phyloP scores from a whole-genome alignment of 768 basidiomycete species.

The Podaxis carcinomalis region DNA sequence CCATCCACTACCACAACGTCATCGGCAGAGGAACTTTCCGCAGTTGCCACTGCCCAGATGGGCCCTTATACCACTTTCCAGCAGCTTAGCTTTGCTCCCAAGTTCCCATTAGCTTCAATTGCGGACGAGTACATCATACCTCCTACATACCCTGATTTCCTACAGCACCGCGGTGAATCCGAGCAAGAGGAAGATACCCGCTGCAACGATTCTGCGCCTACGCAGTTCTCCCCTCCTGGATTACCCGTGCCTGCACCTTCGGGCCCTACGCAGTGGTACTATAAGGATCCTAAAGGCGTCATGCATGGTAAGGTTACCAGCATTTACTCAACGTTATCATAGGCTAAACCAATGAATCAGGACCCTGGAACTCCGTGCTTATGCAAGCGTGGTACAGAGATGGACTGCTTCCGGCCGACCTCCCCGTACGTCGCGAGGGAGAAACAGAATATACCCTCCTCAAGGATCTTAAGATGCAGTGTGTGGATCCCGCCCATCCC shows the following conservation, averaged over 20 bases:
- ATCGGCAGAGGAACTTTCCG: slow-evolving; percentile 62
- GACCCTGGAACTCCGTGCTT: slow-evolving; percentile 82
- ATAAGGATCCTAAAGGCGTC: slow-evolving; percentile 76
- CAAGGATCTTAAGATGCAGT: slow-evolving; percentile 72
- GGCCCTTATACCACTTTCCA: slow-evolving; percentile 92
- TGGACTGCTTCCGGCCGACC: slow-evolving; percentile 73
- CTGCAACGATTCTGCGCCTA: slow-evolving; percentile 41
- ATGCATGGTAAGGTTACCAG: slow-evolving; percentile 58
- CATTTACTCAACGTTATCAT: slow-evolving; percentile 11
- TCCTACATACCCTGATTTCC: slow-evolving; percentile 79
- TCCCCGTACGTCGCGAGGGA: slow-evolving; percentile 76
- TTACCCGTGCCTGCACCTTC: slow-evolving; percentile 66
- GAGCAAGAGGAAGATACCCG: slow-evolving; percentile 47
- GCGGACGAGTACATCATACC: slow-evolving; percentile 91
- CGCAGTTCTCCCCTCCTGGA: slow-evolving; percentile 77
- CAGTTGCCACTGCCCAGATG: slow-evolving; percentile 65
- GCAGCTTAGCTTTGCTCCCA: slow-evolving; percentile 80
- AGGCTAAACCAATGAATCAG: slow-evolving; percentile 29
- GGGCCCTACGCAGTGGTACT: slow-evolving; percentile 75
- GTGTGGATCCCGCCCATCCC: slow-evolving; percentile 77
- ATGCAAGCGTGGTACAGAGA: slow-evolving; percentile 93
- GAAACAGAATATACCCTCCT: slow-evolving; percentile 64
- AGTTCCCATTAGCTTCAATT: slow-evolving; percentile 83
- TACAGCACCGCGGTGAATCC: slow-evolving; percentile 60
- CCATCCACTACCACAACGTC: slow-evolving; percentile 30